Conservation (phyloP, 352 stramenopile genomes). For the Peronospora tabacina region DNA sequence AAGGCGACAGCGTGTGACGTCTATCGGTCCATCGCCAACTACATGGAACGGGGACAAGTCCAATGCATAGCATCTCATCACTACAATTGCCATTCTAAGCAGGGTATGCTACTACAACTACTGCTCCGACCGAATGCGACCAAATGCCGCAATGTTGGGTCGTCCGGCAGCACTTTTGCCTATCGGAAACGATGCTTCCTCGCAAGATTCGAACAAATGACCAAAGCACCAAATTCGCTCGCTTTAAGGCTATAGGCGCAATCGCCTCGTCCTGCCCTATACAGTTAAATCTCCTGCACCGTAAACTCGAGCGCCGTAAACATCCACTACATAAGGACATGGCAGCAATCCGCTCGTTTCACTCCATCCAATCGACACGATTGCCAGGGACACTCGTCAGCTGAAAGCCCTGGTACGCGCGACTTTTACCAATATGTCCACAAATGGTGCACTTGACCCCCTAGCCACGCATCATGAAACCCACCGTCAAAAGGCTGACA, state of each 20-base stretch:
- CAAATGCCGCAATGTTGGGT: constrained; percentile 41
- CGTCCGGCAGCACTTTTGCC: constrained; percentile 26
- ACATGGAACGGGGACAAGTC: not conserved
- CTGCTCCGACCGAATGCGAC: constrained; percentile 49
- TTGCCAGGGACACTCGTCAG: constrained; percentile 13
- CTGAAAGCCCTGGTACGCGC: constrained; percentile 49
- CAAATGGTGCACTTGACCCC: constrained; percentile 52
- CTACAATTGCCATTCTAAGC: not conserved
- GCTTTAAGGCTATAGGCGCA: constrained; percentile 15
- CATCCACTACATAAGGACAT: constrained; percentile 21
- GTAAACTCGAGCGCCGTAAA: constrained; percentile 39
- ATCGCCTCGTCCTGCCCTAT: constrained; percentile 26
- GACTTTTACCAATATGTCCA: constrained; percentile 61
- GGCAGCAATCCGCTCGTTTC: not conserved
- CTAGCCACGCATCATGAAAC: constrained; percentile 14
- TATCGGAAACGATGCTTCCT: constrained; percentile 34
- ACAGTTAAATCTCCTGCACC: constrained; percentile 46
- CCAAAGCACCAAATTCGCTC: constrained; percentile 34
- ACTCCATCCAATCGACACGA: not conserved
- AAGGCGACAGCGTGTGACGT: constrained; percentile 42
- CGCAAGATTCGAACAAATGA: constrained; percentile 50
- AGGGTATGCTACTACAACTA: not conserved
- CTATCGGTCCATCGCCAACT: constrained; percentile 72
- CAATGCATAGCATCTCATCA: constrained; percentile 4
- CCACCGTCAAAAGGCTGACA: constrained; percentile 1